phyloP scores from a whole-genome alignment of 371 early-diverging fungal species.

The Chytridium lagenaria region DNA sequence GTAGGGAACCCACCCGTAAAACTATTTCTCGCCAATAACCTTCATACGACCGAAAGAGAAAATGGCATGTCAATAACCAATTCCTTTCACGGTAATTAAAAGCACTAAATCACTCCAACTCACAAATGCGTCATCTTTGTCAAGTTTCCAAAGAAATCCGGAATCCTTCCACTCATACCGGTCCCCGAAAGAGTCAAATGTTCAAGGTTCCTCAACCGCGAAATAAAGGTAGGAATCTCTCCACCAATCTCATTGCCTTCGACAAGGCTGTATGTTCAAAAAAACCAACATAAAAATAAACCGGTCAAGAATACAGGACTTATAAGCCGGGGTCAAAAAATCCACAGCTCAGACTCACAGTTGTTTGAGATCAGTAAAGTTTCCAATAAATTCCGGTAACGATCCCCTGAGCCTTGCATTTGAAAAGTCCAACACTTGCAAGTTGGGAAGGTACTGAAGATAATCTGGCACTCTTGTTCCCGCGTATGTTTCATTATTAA shows the following conservation, averaged over 20 bases:
- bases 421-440: slow-evolving; percentile 8
- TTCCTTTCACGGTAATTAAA: not conserved
- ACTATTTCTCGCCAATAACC: slow-evolving; percentile 1
- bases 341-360: slow-evolving; percentile 2
- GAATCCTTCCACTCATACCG: slow-evolving; percentile 12
- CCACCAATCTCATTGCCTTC: slow-evolving; percentile 11
- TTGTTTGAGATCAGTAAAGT: slow-evolving; percentile 7
- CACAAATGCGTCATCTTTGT: slow-evolving; percentile 4
- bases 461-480: not conserved
- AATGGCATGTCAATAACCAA: not conserved
- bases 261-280: not conserved
- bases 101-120: not conserved
- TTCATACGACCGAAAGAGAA: not conserved
- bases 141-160: not conserved
- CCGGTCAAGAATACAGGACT: not conserved
- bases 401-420: not conserved
- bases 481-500: not conserved
- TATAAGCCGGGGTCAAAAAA: not conserved
- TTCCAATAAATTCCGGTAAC: slow-evolving; percentile 10
- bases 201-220: not conserved
- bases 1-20: slow-evolving; percentile 12
- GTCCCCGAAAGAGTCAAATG: not conserved
- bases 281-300: not conserved
- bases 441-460: slow-evolving; percentile 17
- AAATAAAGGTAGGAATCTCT: not conserved